These are phyloP conservation scores for Fraxinus nigra DNA, from an alignment of 305 asterid genomes.

Conservation along the genomic window DNA sequence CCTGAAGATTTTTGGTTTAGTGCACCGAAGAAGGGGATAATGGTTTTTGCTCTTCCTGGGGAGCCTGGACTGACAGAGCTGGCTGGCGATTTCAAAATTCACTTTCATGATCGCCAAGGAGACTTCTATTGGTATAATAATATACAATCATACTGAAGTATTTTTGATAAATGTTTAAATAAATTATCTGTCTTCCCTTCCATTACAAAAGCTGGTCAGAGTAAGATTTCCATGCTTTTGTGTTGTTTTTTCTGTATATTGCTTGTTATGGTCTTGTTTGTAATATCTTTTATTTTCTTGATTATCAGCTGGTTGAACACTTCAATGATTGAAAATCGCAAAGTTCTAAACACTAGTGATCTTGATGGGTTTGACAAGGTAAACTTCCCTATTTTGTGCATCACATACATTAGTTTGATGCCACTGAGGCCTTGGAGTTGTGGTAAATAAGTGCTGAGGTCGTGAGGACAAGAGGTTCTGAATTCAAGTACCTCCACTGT, in stretches of 20 bases:
- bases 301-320: conserved; percentile 89
- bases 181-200: neutral
- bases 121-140: conserved; percentile 86
- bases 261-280: neutral
- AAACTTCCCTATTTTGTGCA: conserved; percentile 4
- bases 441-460: neutral
- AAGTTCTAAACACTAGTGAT: conserved; percentile 65
- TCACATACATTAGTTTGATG: neutral
- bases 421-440: neutral
- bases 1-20: conserved; percentile 95
- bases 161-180: neutral
- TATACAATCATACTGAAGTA: neutral
- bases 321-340: conserved; percentile 92
- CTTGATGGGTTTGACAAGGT: conserved; percentile 99
- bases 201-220: neutral
- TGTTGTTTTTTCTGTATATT: neutral
- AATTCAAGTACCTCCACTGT: neutral
- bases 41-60: conserved; percentile 99
- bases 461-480: neutral
- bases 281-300: conserved; percentile 17
- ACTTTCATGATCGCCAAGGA: conserved; percentile 96
- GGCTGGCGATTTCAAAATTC: conserved; percentile 93
- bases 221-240: neutral
- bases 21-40: conserved; percentile 93
- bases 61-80: conserved; percentile 92